Base-by-base conservation (phyloP, 352 stramenopile genomes). In the Plasmopara muralis region DNA sequence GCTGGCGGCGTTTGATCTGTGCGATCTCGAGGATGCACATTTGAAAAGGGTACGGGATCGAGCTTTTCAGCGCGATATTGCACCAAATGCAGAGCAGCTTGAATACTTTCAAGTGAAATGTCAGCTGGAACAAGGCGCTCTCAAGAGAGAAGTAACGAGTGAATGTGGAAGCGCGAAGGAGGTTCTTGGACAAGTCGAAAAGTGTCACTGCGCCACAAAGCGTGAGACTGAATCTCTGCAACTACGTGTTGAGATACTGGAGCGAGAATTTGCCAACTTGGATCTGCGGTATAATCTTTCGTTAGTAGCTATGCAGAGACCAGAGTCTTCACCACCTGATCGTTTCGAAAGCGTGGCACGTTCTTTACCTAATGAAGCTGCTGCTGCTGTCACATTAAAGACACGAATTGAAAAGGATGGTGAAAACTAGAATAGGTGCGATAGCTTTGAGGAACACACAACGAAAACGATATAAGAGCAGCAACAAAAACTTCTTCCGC, bases 1-100 rank as follows among this genome's bases (percentile, higher is more conserved):
- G 6, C 20, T 70, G 25, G 53, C 57, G 14, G 57, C 43, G n/a
- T 70, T 64, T 47, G 57, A 70, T 55, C 57, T 70, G 4, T 66
- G 48, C 13, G 48, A 55, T 34, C 20, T 70, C 5, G 35, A 60
- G 4, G 49, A 67, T 42, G 35, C 20, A 12, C 53, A 70, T 15
- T 28, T 70, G 35, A 57, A 43, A 0, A 40, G 25, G 20, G 53
- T 70, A 0, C 40, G 62, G 45, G 62, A 70, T 30, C 57, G 49
- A 34, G 57, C 58, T 1, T 70, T 66, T n/a, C 42, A 37, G 37
- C 62, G 62, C 9, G 53, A 70, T 12, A 47, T 58, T 15, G 38
- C 53, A 39, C 37, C 50, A 37, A 35, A 61, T 9, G 16, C 45
- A 52, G 53, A 60, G 16, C 31, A 58, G 18, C 44, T 60, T 14